phyloP scores from a whole-genome alignment of 2,329 filamentous ascomycete genomes.

The Ophiobolus disseminans region DNA sequence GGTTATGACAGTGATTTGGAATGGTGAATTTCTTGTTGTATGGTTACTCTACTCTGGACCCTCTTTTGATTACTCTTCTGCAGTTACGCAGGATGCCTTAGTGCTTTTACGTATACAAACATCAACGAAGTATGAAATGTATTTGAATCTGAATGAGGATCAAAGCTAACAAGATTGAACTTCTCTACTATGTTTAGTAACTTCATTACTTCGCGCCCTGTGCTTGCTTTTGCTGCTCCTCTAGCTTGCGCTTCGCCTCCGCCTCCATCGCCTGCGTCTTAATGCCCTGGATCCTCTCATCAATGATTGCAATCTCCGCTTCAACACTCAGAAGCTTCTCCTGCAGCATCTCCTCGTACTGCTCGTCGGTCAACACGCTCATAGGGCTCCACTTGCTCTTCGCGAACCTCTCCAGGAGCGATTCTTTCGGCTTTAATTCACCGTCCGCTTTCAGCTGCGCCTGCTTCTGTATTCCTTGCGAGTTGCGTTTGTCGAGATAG shows the following conservation, averaged over 20 bases:
- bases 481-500: slow-evolving; percentile 56
- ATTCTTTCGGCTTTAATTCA: slow-evolving; percentile 45
- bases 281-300: slow-evolving; percentile 72
- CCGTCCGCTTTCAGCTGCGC: slow-evolving; percentile 32
- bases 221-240: slow-evolving; percentile 7
- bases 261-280: slow-evolving; percentile 32
- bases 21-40: no score
- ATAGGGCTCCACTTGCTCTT: slow-evolving; percentile 76
- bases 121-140: no score
- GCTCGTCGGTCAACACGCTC: slow-evolving; percentile 71
- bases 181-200: no score
- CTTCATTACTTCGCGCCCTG: background rate
- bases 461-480: slow-evolving; percentile 44
- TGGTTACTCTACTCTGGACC: no score
- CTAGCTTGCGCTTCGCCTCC: slow-evolving; percentile 19
- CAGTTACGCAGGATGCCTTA: no score
- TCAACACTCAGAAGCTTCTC: slow-evolving; percentile 76
- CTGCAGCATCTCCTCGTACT: slow-evolving; percentile 73
- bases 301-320: slow-evolving; percentile 77
- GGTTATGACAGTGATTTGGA: no score
- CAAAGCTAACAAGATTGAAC: no score
- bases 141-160: no score
- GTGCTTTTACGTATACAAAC: no score
- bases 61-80: no score
- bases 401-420: slow-evolving; percentile 58